Percentiles rank a stretch among this genome's conserved stretches.
These are phyloP conservation scores for Tuber magnatum DNA, from an alignment of 495 filamentous ascomycete genomes.

Conservation along the genomic window DNA sequence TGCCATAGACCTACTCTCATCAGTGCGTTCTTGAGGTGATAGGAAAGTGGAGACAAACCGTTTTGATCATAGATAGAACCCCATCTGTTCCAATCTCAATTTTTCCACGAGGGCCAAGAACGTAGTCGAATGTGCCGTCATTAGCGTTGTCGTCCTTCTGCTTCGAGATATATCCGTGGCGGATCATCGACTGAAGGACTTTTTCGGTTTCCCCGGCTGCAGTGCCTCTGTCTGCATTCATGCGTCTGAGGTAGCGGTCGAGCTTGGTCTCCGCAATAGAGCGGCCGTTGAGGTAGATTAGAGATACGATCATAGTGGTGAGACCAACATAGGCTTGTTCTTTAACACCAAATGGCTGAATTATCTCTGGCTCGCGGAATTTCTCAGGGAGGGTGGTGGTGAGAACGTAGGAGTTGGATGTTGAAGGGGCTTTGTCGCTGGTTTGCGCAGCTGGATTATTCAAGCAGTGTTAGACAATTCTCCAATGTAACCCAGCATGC, in stretches of 20 bases:
- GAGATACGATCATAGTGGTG: conserved; percentile 67
- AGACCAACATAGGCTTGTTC: conserved; percentile 75
- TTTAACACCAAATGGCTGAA: conserved; percentile 55
- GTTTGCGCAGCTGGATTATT: conserved; percentile 52
- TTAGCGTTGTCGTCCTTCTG: conserved; percentile 59
- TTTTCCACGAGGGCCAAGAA: conserved; percentile 60
- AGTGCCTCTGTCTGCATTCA: conserved; percentile 69
- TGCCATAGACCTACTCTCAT: conserved; percentile 49
- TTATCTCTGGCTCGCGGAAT: conserved; percentile 58
- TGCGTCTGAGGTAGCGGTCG: conserved; percentile 61
- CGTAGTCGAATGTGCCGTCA: conserved; percentile 47
- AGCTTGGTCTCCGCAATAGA: conserved; percentile 65
- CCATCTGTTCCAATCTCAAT: conserved; percentile 70
- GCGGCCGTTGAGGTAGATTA: conserved; percentile 68
- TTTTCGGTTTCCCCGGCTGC: conserved; percentile 70
- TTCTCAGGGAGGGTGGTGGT: conserved; percentile 58
- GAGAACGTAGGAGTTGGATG: conserved; percentile 68
- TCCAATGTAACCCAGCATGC: neutral
- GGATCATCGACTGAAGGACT: conserved; percentile 64
- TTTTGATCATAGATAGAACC: conserved; percentile 61
- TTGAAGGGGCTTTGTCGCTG: conserved; percentile 46
- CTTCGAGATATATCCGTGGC: conserved; percentile 74
- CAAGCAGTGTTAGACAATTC: neutral
- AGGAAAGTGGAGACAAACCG: conserved; percentile 41
- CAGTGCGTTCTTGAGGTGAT: conserved; percentile 29